Conservation (phyloP, 805 yeast species). For the Yamadazyma olivae region DNA sequence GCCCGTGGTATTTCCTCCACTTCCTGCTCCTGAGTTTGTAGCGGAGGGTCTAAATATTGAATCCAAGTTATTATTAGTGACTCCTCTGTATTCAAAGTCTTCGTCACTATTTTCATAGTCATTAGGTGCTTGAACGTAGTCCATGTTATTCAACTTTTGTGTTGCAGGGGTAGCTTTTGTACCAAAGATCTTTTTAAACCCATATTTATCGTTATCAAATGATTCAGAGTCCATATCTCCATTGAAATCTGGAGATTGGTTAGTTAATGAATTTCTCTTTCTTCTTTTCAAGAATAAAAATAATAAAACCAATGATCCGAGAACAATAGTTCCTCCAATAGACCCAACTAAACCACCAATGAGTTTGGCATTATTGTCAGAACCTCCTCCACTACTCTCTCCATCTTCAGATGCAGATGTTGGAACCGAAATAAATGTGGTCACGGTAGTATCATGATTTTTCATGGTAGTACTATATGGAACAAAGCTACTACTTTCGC, state of each 20-base stretch:
- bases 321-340: conserved; percentile 43
- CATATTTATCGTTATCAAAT: conserved; percentile 12
- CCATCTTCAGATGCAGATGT: conserved; percentile 18
- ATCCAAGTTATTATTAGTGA: conserved; percentile 41
- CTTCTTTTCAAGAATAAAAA: conserved; percentile 34
- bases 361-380: conserved; percentile 29
- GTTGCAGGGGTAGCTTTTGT: conserved; percentile 13
- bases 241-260: conserved; percentile 44
- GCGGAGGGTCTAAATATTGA: conserved; percentile 30
- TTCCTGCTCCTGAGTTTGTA: conserved; percentile 13
- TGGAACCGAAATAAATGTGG: conserved; percentile 37
- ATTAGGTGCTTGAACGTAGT: conserved; percentile 8
- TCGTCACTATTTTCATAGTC: conserved; percentile 15
- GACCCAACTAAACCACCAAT: conserved; percentile 47
- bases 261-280: conserved; percentile 25
- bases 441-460: conserved; percentile 33
- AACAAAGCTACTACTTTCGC: conserved; percentile 6
- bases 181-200: conserved; percentile 31
- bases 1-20: conserved; percentile 10
- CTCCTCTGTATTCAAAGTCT: conserved; percentile 43
- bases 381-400: conserved; percentile 10
- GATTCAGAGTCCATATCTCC: conserved; percentile 17
- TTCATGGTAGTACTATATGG: conserved; percentile 13
- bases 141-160: conserved; percentile 3
- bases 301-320: conserved; percentile 33